Evolutionary conservation across 73 alveolate species (phyloP).

Genomic region (Breviolum minutum): DNA sequence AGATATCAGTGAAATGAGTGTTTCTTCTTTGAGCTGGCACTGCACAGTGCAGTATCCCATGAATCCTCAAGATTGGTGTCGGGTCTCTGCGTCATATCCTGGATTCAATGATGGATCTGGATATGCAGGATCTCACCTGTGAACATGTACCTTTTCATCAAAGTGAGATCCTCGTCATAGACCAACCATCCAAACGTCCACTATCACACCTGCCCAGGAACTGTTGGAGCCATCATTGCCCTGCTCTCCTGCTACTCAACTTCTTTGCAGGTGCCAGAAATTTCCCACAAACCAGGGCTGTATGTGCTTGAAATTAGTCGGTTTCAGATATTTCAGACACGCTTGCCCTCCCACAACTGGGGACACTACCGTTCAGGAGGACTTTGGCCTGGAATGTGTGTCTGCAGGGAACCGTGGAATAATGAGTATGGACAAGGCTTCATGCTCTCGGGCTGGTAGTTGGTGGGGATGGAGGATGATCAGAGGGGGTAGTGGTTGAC

Average conservation of each 20-base stretch:
- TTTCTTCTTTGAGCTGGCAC: no score
- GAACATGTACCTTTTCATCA: no score
- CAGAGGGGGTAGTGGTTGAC: not conserved
- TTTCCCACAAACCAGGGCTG: not conserved
- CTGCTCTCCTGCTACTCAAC: constrained; percentile 68
- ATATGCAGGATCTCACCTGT: no score
- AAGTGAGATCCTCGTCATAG: no score
- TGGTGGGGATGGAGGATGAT: not conserved
- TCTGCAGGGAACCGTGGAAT: constrained; percentile 78
- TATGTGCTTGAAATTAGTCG: not conserved
- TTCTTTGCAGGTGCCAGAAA: not conserved
- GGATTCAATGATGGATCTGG: no score
- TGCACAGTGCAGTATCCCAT: not conserved
- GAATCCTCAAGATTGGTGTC: no score
- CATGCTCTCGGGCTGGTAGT: not conserved
- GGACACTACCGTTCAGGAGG: not conserved
- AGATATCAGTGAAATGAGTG: no score
- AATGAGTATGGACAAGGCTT: constrained; percentile 94
- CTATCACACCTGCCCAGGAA: constrained; percentile 9
- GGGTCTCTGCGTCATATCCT: no score
- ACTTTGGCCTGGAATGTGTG: constrained; percentile 67
- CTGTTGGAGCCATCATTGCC: constrained; percentile 89
- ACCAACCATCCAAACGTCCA: no score
- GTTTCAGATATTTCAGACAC: not conserved
- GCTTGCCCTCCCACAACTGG: not conserved